A percentile compares a stretch with the other conserved stretches of the same genome.
These are phyloP conservation scores for Diphasiastrum complanatum DNA, from an alignment of 83 land plant species.

Conservation along the genomic window DNA sequence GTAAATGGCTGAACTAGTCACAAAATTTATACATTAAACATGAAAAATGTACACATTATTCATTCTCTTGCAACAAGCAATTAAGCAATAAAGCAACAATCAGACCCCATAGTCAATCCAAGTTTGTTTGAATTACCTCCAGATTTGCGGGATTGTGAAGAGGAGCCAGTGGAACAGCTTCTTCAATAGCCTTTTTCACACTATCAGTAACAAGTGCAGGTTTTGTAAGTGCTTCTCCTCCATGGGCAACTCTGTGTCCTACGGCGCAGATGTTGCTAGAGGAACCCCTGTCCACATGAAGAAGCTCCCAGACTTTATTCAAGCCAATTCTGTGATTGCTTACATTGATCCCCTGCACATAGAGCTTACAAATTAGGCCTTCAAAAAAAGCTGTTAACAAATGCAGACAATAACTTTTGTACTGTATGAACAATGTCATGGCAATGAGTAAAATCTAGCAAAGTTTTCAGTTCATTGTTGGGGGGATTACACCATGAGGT, in stretches of 20 bases:
- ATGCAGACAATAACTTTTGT: no score
- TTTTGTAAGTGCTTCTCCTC: conserved; percentile 33
- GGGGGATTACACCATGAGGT: no score
- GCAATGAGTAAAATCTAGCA: no score
- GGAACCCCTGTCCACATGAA: conserved; percentile 26
- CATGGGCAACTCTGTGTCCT: conserved; percentile 47
- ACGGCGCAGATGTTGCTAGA: conserved; percentile 27
- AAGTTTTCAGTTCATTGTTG: no score
- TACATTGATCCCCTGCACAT: conserved; percentile 26
- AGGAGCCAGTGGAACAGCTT: conserved; percentile 40
- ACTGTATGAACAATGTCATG: no score
- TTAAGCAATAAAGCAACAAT: background rate
- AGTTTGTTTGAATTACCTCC: no score
- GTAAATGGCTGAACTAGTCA: background rate
- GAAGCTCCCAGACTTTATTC: conserved; percentile 40
- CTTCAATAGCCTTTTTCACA: conserved; percentile 37
- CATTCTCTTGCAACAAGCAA: no score
- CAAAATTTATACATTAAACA: background rate
- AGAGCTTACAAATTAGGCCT: no score
- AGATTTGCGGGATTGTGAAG: conserved; percentile 45
- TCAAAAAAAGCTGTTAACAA: no score
- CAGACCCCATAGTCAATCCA: no score
- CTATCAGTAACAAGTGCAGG: conserved; percentile 33
- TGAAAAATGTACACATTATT: no score
- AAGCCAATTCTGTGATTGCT: conserved; percentile 32